phyloP scores from a whole-genome alignment of 495 filamentous ascomycete genomes.

The Aspergillus saccharolyticus region DNA sequence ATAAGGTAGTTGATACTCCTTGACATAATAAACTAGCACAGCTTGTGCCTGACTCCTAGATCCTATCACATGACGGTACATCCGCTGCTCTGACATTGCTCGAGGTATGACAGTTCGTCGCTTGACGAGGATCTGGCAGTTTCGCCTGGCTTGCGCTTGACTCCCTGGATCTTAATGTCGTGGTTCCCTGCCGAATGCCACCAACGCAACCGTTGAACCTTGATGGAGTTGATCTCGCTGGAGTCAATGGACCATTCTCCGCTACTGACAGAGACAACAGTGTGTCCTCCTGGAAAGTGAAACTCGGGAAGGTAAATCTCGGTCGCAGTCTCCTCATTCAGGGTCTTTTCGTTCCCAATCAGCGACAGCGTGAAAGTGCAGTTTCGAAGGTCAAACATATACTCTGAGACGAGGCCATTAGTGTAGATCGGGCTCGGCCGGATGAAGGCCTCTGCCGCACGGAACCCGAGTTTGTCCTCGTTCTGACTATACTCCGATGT shows the following conservation, averaged over 20 bases:
- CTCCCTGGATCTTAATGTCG: constrained; percentile 68
- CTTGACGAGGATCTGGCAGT: constrained; percentile 20
- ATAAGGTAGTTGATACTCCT: too few relatives aligned
- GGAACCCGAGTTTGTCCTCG: constrained; percentile 61
- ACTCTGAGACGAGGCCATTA: constrained; percentile 59
- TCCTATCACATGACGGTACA: constrained; percentile 47
- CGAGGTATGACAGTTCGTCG: constrained; percentile 61
- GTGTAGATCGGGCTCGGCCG: constrained; percentile 77
- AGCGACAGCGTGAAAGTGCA: constrained; percentile 68
- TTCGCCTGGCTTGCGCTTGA: constrained; percentile 55
- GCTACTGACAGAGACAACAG: constrained; percentile 66
- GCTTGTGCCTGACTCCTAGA: too few relatives aligned
- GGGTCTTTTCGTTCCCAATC: constrained; percentile 44
- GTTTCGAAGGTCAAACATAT: constrained; percentile 73
- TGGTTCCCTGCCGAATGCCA: constrained; percentile 87
- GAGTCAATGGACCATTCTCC: constrained; percentile 84
- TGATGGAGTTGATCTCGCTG: constrained; percentile 60
- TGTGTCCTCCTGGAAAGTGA: constrained; percentile 76
- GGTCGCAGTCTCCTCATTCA: constrained; percentile 59
- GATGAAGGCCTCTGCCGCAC: constrained; percentile 88
- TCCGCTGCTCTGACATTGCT: constrained; percentile 50
- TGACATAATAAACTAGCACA: too few relatives aligned
- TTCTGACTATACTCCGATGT: constrained; percentile 51
- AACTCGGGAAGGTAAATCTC: constrained; percentile 86
- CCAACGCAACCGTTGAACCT: constrained; percentile 75